Conservation (phyloP, 306 rosid genomes). For the Oxytropis ochrocephala region DNA sequence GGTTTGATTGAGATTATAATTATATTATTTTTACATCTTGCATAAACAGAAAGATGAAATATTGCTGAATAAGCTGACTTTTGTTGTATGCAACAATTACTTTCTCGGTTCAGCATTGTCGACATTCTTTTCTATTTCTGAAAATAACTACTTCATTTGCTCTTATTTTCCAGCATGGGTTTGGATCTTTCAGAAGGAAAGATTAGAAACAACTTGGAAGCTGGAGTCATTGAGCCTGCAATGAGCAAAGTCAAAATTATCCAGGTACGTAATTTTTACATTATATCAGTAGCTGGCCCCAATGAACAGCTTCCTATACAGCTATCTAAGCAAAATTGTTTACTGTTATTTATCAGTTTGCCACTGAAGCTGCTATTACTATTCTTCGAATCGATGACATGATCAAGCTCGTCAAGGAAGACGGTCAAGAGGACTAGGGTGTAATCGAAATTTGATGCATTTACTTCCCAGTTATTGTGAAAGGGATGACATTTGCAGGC, state of each 20-base stretch:
- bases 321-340: background rate
- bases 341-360: constrained; percentile 47
- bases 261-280: constrained; percentile 44
- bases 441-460: background rate
- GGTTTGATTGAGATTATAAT: background rate
- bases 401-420: constrained; percentile 92
- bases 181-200: constrained; percentile 77
- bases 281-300: background rate
- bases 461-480: background rate
- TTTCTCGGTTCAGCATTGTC: background rate
- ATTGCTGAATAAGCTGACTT: background rate
- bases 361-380: constrained; percentile 96
- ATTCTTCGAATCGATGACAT: constrained; percentile 97
- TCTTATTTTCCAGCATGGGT: constrained; percentile 63
- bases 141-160: background rate
- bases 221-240: constrained; percentile 99
- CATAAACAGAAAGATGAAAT: background rate
- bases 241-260: constrained; percentile 98
- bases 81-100: background rate
- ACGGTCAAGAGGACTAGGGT: constrained; percentile 52
- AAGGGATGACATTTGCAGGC: constrained; percentile 4
- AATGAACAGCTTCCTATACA: background rate
- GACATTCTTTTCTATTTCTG: background rate
- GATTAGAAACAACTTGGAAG: constrained; percentile 82
- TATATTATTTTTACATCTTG: background rate